Evolutionary conservation across 2,329 filamentous ascomycete species (phyloP).

Genomic region (Colletotrichum euphorbiae): DNA sequence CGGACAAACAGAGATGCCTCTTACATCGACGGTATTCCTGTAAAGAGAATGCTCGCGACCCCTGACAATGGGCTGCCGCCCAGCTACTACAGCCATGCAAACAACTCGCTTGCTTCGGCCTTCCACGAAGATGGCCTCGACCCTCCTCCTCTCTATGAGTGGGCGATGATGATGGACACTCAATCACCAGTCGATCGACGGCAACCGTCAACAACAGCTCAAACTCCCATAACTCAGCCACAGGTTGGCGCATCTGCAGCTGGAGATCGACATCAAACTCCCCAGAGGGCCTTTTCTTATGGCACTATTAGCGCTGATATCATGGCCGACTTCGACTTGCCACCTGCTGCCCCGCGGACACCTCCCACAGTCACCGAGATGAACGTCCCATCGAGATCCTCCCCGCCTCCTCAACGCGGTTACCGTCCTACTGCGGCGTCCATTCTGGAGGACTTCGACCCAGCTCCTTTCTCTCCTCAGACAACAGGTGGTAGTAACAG

Average conservation of each 20-base stretch:
- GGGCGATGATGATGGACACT: constrained; percentile 42
- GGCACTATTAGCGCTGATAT: constrained; percentile 35
- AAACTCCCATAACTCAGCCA: neutral
- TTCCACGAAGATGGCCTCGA: constrained; percentile 48
- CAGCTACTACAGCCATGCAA: constrained; percentile 47
- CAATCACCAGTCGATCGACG: neutral
- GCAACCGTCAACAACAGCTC: neutral
- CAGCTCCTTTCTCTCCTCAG: constrained; percentile 26
- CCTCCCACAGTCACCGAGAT: neutral
- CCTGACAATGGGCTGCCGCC: constrained; percentile 31
- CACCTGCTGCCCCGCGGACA: neutral
- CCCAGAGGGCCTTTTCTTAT: constrained; percentile 26
- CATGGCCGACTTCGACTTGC: constrained; percentile 35
- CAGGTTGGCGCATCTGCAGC: neutral
- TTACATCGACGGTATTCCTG: constrained; percentile 43
- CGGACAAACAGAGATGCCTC: constrained; percentile 41
- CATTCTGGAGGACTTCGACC: constrained; percentile 37
- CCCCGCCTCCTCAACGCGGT: constrained; percentile 7
- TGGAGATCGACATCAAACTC: neutral
- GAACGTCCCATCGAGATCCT: neutral
- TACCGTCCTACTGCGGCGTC: constrained; percentile 36
- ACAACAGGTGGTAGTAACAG: constrained; percentile 22
- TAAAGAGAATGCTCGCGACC: constrained; percentile 46
- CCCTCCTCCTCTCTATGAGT: constrained; percentile 47
- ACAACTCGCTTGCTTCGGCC: constrained; percentile 46